Evolutionary conservation across 164 flowering plant species (phyloP).

Genomic region (Vitis rupestris): DNA sequence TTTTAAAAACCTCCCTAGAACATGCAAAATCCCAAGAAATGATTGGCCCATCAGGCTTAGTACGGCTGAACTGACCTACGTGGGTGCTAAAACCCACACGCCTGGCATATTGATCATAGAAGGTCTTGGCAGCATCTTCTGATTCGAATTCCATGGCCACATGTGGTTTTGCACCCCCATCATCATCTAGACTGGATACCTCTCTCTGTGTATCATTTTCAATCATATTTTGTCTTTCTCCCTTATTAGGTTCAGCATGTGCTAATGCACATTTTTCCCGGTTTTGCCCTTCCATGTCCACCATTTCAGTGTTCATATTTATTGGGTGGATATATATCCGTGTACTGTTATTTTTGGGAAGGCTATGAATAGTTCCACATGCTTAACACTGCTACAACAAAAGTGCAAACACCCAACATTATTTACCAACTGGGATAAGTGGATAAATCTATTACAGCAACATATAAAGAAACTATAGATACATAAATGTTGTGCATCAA

Average conservation of each 20-base stretch:
- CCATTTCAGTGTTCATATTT: conserved; percentile 23
- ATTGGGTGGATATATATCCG: neutral
- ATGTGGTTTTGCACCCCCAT: conserved; percentile 23
- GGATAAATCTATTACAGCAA: too few species aligned
- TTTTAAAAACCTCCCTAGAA: conserved; percentile 42
- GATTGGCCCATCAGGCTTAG: conserved; percentile 43
- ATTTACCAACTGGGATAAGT: neutral
- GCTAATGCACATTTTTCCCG: conserved; percentile 5
- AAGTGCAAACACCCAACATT: conserved; percentile 3
- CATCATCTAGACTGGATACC: conserved; percentile 19
- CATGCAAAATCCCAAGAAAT: conserved; percentile 43
- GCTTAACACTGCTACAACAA: neutral
- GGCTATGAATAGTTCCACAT: conserved; percentile 9
- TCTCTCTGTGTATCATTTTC: conserved; percentile 23
- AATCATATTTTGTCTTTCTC: conserved; percentile 13
- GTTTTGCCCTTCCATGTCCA: conserved; percentile 18
- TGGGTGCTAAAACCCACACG: conserved; percentile 43
- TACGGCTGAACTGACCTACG: conserved; percentile 40
- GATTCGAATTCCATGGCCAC: conserved; percentile 45
- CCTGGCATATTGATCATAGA: conserved; percentile 48
- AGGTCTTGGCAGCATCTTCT: conserved; percentile 41
- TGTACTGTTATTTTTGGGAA: neutral
- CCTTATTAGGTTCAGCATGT: conserved; percentile 9
- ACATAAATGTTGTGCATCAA: too few species aligned
- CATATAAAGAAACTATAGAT: too few species aligned